Evolutionary conservation across 495 filamentous ascomycete genomes (phyloP), one percentile per base, ranked within the genome.

Genomic region (Penicillium canescens): DNA sequence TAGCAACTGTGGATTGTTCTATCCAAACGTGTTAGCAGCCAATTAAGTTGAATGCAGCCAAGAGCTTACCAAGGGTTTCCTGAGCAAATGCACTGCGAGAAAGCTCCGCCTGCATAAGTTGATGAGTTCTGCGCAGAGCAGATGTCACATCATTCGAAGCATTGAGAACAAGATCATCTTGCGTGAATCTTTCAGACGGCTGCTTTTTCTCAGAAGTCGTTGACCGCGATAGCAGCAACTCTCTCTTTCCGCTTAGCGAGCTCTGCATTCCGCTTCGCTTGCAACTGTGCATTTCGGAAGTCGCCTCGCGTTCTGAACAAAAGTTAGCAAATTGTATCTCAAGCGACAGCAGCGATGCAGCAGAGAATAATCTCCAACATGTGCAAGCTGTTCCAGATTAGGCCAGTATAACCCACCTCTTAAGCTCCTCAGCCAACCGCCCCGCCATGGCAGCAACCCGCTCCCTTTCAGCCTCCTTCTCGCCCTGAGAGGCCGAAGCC

Each of bases 121-220:
- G 79, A 66, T 98, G 92, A 10, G 92, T 95, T 57, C 92, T 79
- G 43, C 90, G 81, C 38, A 99, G 77, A 0, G 91, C 86, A 31
- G 86, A 76, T 4, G 95, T 98, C 21, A 99, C 88, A 72, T 96
- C 89, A 51, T 73, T 84, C 14, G 88, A 89, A 2, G 94, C 88
- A 68, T 81, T 80, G 38, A 89, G 69, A 41, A 86, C 73, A 42
- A 90, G 70, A 45, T 91, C 86, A 62, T 88, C 83, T 46, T 89
- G 83, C 11, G 82, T 82, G 31, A 84, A 61, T 50, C 74, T 78
- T 41, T 77, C 69, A n/a, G 70, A 63, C 3, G 75, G 60, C 35
- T 68, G 66, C 28, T 63, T 68, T 26, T 67, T 71, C 28, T 78
- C 53, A 55, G 69, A 65, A 31, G 70, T 57, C 42, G 52, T 69